These are phyloP conservation scores for Tetrahymena thermophila DNA, from an alignment of 73 alveolate genomes.

Conservation along the genomic window DNA sequence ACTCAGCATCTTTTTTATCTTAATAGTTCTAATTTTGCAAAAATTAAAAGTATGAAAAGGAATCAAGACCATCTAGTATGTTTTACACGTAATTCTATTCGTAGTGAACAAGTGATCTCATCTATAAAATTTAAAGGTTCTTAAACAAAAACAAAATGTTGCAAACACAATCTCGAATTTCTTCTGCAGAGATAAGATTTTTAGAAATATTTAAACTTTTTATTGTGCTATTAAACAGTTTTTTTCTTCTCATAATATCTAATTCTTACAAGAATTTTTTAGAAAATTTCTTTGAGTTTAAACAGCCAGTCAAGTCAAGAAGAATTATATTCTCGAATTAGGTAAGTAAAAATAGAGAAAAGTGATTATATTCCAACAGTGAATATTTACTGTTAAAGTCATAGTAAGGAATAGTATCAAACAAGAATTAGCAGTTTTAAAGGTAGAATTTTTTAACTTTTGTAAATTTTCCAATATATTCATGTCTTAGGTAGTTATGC, in stretches of 20 bases:
- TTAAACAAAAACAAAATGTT: not conserved
- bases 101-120: not conserved
- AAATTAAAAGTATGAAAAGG: not conserved
- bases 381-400: not conserved
- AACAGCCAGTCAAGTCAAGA: not conserved
- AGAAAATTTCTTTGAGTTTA: not conserved
- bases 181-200: not conserved
- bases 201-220: not conserved
- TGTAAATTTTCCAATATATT: not conserved
- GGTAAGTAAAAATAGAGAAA: not conserved
- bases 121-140: not conserved
- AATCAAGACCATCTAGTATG: not conserved
- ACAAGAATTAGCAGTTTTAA: not conserved
- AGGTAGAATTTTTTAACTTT: not conserved
- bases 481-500: not conserved
- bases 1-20: not conserved
- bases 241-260: not conserved
- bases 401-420: not conserved
- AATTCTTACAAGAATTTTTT: not conserved
- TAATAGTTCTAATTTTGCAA: not conserved
- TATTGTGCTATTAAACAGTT: not conserved
- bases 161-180: not conserved
- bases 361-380: not conserved
- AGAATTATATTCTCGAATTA: not conserved
- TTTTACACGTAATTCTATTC: not conserved